phyloP scores from a whole-genome alignment of 2,329 filamentous ascomycete genomes.

The Ascochyta pisi region DNA sequence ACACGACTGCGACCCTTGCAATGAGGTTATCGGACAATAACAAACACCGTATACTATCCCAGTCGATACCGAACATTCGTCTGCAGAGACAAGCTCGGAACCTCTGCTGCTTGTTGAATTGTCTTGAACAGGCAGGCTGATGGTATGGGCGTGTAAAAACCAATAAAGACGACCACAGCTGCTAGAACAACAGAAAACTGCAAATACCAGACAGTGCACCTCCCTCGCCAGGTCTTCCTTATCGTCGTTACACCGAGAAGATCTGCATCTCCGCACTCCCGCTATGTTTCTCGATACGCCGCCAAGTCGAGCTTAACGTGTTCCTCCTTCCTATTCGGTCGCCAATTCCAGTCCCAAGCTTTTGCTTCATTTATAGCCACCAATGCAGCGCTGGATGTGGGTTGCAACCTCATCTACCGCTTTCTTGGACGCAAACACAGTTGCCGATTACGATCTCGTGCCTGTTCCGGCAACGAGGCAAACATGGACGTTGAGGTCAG shows the following conservation, averaged over 20 bases:
- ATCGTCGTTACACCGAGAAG: conserved; percentile 20
- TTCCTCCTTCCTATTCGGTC: conserved; percentile 44
- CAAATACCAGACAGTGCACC: neutral
- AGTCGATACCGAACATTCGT: conserved; percentile 6
- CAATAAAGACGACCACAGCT: neutral
- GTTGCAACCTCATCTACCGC: conserved; percentile 29
- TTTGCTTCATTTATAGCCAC: conserved; percentile 40
- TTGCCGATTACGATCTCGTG: conserved; percentile 33
- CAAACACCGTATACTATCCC: conserved; percentile 5
- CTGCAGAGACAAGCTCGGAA: neutral
- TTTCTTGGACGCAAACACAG: conserved; percentile 18
- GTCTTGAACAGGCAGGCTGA: neutral
- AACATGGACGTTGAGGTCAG: conserved; percentile 24
- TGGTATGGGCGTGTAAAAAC: neutral
- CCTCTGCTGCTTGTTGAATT: neutral
- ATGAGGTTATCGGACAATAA: conserved; percentile 21
- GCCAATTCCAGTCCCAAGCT: conserved; percentile 31
- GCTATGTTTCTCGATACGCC: conserved; percentile 21
- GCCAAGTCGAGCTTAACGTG: conserved; percentile 38
- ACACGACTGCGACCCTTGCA: conserved; percentile 21
- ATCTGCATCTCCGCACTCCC: conserved; percentile 28
- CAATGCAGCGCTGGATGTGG: conserved; percentile 32
- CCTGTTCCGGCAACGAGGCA: conserved; percentile 17
- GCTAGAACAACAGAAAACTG: neutral
- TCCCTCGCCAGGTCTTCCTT: conserved; percentile 6